Percentiles rank a stretch among this genome's conserved stretches.
Evolutionary conservation across 352 stramenopile genomes (phyloP).

Genomic region (Pythium biforme): DNA sequence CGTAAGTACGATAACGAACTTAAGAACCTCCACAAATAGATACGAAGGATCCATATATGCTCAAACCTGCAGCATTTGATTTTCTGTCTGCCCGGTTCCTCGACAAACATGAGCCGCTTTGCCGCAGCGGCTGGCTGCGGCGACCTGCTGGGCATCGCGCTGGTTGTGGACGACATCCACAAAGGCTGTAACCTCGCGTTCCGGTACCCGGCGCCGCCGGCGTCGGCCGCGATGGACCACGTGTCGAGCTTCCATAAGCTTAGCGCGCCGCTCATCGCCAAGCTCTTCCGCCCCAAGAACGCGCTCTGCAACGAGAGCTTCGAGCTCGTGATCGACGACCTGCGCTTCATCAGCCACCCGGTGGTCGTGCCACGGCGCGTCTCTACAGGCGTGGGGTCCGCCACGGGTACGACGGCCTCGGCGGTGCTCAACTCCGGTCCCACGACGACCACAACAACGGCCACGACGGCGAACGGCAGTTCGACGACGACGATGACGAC

Average conservation of each 20-base stretch:
- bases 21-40: too few species aligned
- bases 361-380: slow-evolving; percentile 63
- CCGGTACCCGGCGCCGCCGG: slow-evolving; percentile 66
- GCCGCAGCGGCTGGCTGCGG: background rate
- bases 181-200: slow-evolving; percentile 87
- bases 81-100: background rate
- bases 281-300: slow-evolving; percentile 88
- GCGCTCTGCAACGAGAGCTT: slow-evolving; percentile 86
- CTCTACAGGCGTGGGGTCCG: background rate
- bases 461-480: background rate
- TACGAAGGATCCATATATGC: too few species aligned
- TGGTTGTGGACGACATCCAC: slow-evolving; percentile 88
- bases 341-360: slow-evolving; percentile 85
- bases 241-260: slow-evolving; percentile 78
- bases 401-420: background rate
- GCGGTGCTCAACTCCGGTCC: background rate
- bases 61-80: too few species aligned
- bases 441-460: background rate
- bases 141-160: slow-evolving; percentile 61
- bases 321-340: slow-evolving; percentile 84
- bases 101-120: slow-evolving; percentile 9
- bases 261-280: slow-evolving; percentile 71
- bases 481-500: background rate
- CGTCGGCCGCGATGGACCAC: slow-evolving; percentile 30
- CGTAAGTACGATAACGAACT: too few species aligned